These are phyloP conservation scores for Senna siamea DNA, from an alignment of 306 rosid species.

Conservation along the genomic window DNA sequence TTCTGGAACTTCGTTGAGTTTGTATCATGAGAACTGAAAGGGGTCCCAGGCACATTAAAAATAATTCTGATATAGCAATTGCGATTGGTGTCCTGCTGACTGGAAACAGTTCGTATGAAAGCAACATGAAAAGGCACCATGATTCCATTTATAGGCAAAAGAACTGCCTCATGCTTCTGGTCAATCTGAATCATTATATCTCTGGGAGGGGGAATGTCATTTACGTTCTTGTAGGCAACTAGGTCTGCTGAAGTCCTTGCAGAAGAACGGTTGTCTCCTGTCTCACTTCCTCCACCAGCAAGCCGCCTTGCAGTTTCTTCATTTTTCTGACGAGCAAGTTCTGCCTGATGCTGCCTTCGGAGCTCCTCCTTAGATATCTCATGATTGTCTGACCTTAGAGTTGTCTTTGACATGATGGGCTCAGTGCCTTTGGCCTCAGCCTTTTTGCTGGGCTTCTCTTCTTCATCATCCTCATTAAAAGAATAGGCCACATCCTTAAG, in stretches of 20 bases:
- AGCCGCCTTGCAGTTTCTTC: conserved; percentile 98
- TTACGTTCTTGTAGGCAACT: conserved; percentile 82
- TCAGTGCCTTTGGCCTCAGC: conserved; percentile 49
- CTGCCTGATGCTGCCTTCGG: conserved; percentile 97
- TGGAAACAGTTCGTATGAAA: conserved; percentile 76
- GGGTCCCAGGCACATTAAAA: conserved; percentile 89
- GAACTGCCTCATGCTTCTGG: conserved; percentile 85
- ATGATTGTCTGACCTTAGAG: conserved; percentile 90
- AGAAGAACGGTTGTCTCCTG: conserved; percentile 66
- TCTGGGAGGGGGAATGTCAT: conserved; percentile 75
- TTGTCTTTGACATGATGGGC: conserved; percentile 70
- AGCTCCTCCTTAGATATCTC: conserved; percentile 92
- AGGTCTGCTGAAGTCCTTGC: conserved; percentile 62
- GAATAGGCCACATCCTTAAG: conserved; percentile 87
- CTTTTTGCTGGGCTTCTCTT: conserved; percentile 57
- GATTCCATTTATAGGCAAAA: conserved; percentile 89
- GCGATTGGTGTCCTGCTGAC: conserved; percentile 71
- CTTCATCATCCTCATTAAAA: conserved; percentile 85
- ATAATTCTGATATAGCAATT: conserved; percentile 69
- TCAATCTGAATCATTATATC: conserved; percentile 93
- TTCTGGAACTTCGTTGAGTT: conserved; percentile 72
- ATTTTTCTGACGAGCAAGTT: conserved; percentile 95
- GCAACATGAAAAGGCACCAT: conserved; percentile 96
- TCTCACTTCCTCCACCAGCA: conserved; percentile 74
- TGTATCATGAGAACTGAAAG: conserved; percentile 83